These are phyloP conservation scores for Boletus rubropictus DNA, from an alignment of 768 basidiomycete species.

Conservation along the genomic window DNA sequence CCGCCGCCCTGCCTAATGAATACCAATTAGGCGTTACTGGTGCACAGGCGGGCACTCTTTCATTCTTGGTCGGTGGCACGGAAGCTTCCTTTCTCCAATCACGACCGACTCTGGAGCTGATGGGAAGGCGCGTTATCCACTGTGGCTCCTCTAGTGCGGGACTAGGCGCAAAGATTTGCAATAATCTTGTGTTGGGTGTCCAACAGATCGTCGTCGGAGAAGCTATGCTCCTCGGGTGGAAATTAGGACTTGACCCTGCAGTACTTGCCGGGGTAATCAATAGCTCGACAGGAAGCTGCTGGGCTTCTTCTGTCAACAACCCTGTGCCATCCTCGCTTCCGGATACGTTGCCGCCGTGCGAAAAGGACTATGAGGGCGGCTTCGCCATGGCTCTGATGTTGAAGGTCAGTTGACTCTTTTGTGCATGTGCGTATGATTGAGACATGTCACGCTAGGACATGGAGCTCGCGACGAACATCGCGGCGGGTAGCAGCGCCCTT, in stretches of 20 bases:
- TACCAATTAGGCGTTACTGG: constrained; percentile 63
- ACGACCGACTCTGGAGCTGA: constrained; percentile 54
- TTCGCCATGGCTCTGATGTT: constrained; percentile 81
- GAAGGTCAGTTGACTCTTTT: constrained; percentile 46
- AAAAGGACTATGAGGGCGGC: constrained; percentile 78
- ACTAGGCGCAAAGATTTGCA: constrained; percentile 85
- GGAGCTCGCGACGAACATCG: constrained; percentile 70
- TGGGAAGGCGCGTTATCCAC: constrained; percentile 80
- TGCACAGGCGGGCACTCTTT: constrained; percentile 80
- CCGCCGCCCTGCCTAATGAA: constrained; percentile 3
- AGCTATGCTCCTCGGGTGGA: constrained; percentile 82
- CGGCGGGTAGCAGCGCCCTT: constrained; percentile 44
- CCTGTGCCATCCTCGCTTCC: constrained; percentile 73
- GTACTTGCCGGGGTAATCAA: constrained; percentile 81
- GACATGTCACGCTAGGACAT: constrained; percentile 56
- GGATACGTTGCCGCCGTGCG: constrained; percentile 73
- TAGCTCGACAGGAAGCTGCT: constrained; percentile 77
- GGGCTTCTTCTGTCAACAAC: constrained; percentile 83
- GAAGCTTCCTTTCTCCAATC: constrained; percentile 51
- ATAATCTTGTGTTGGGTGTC: constrained; percentile 74
- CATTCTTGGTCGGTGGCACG: constrained; percentile 87
- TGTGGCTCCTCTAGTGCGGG: constrained; percentile 81
- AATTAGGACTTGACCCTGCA: constrained; percentile 70
- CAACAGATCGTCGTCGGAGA: constrained; percentile 84
- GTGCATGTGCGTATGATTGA: constrained; percentile 2